Percentiles rank a stretch among this genome's conserved stretches.
phyloP scores from a whole-genome alignment of 306 rosid genomes.

The Citrullus mucosospermus region DNA sequence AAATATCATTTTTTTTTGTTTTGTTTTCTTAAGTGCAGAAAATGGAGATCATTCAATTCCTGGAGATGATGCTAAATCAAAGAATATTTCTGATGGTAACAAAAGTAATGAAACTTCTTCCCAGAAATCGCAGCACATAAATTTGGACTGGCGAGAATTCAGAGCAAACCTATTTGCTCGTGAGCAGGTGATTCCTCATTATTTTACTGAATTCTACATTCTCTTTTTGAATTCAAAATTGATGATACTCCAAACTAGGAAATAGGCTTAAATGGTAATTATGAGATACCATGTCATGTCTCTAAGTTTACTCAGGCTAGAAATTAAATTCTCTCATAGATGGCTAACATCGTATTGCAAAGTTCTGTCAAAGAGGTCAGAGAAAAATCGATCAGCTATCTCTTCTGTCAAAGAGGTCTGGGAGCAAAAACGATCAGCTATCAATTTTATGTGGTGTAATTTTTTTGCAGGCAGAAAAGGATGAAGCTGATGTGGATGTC shows the following conservation, averaged over 20 bases:
- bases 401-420: background rate
- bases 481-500: conserved; percentile 32
- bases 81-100: conserved; percentile 39
- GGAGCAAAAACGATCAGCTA: background rate
- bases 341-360: background rate
- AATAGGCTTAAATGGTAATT: background rate
- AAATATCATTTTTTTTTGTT: conserved; percentile 2
- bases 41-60: conserved; percentile 62
- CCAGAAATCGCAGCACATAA: conserved; percentile 32
- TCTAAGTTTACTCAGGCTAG: background rate
- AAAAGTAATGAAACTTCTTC: conserved; percentile 30
- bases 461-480: conserved; percentile 51
- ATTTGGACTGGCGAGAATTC: conserved; percentile 85
- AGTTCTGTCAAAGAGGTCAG: background rate
- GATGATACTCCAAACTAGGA: background rate
- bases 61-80: conserved; percentile 53
- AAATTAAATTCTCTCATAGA: background rate
- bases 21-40: conserved; percentile 30
- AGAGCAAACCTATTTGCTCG: conserved; percentile 69
- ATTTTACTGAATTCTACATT: background rate
- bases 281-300: background rate
- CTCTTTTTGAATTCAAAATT: background rate
- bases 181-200: conserved; percentile 60
- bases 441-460: background rate
- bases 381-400: background rate